phyloP scores from a whole-genome alignment of 805 yeast species.

The Candida michaelii region DNA sequence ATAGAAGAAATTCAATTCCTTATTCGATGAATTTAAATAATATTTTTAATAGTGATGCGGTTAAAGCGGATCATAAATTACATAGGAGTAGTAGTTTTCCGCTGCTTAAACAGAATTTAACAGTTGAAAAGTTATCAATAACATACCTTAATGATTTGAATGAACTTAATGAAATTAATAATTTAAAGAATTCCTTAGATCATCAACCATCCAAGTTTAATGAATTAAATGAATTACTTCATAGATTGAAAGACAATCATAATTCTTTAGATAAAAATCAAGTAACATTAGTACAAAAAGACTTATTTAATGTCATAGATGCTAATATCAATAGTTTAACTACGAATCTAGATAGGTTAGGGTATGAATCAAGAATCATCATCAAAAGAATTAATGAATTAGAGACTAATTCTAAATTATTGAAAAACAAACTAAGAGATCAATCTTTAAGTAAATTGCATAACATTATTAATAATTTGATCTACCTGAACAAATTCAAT shows the following conservation, averaged over 20 bases:
- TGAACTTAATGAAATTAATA: constrained; percentile 22
- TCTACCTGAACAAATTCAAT: constrained; percentile 31
- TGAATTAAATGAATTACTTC: constrained; percentile 30
- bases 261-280: constrained; percentile 26
- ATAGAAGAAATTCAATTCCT: constrained; percentile 39
- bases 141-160: constrained; percentile 12
- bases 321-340: constrained; percentile 30
- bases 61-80: not conserved
- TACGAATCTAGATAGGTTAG: constrained; percentile 36
- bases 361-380: constrained; percentile 42
- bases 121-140: constrained; percentile 10
- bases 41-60: constrained; percentile 3
- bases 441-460: constrained; percentile 28
- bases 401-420: constrained; percentile 31
- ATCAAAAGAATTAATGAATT: constrained; percentile 40
- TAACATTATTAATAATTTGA: constrained; percentile 24
- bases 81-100: constrained; percentile 10
- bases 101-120: not conserved
- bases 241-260: constrained; percentile 26
- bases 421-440: constrained; percentile 28
- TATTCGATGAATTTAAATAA: constrained; percentile 17
- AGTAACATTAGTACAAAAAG: constrained; percentile 27
- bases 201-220: constrained; percentile 21
- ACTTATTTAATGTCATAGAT: constrained; percentile 27
- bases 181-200: constrained; percentile 14